phyloP scores from a whole-genome alignment of 768 basidiomycete genomes.

The Rhizopogon sp. region DNA sequence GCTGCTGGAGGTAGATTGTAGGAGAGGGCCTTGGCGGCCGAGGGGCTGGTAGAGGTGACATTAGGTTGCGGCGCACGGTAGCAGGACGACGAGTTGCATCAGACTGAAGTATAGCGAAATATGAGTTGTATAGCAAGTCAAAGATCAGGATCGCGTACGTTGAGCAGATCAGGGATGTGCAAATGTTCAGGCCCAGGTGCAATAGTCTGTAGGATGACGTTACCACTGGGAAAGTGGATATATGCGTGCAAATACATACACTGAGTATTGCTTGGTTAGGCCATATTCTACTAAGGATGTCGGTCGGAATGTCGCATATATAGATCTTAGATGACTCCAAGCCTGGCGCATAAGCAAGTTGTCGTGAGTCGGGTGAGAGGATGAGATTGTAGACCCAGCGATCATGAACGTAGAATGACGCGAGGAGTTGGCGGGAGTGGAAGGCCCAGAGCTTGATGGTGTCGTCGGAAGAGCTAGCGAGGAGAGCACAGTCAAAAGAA shows the following conservation, averaged over 20 bases:
- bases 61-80: too few species aligned
- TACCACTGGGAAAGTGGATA: background rate
- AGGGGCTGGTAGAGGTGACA: background rate
- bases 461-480: background rate
- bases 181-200: background rate
- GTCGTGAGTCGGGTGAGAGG: background rate
- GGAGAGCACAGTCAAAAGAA: background rate
- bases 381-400: background rate
- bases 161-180: background rate
- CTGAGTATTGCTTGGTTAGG: background rate
- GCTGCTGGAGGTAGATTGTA: too few species aligned
- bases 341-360: background rate
- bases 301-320: background rate
- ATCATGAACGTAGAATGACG: background rate
- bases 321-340: background rate
- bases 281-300: background rate
- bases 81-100: background rate
- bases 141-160: background rate
- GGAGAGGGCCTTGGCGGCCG: too few species aligned
- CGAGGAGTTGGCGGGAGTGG: background rate
- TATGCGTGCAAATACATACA: background rate
- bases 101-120: background rate
- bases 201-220: background rate
- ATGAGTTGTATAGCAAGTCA: too few species aligned
- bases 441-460: background rate